phyloP scores from a whole-genome alignment of 2,329 filamentous ascomycete species.

The Boeremia lycopersici region DNA sequence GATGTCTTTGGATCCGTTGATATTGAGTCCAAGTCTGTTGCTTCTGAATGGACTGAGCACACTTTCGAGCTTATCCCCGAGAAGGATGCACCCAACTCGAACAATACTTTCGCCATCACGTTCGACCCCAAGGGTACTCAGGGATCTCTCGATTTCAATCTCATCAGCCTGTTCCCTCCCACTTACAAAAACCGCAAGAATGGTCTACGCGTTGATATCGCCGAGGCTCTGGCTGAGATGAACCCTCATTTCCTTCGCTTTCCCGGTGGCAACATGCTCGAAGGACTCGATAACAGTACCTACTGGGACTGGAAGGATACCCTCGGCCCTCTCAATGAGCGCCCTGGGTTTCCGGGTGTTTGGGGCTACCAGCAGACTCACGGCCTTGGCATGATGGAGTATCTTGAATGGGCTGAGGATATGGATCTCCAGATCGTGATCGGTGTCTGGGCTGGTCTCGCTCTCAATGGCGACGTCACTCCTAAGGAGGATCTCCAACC shows the following conservation, averaged over 20 bases:
- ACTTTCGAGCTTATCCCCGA: slow-evolving; percentile 45
- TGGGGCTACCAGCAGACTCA: slow-evolving; percentile 55
- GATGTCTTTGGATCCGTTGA: slow-evolving; percentile 49
- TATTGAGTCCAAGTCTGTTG: slow-evolving; percentile 37
- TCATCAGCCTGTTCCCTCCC: slow-evolving; percentile 61
- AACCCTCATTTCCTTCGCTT: slow-evolving; percentile 57
- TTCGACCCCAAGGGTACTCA: slow-evolving; percentile 51
- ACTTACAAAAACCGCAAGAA: slow-evolving; percentile 61
- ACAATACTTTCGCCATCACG: slow-evolving; percentile 60
- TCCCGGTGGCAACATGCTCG: slow-evolving; percentile 58
- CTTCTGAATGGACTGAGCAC: slow-evolving; percentile 50
- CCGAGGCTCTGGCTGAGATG: slow-evolving; percentile 52
- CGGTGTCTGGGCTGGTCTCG: slow-evolving; percentile 53
- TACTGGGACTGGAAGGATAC: slow-evolving; percentile 57
- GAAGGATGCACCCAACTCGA: slow-evolving; percentile 51
- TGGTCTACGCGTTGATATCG: slow-evolving; percentile 58
- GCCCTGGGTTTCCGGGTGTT: slow-evolving; percentile 54
- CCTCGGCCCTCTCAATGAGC: slow-evolving; percentile 54
- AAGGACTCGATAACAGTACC: slow-evolving; percentile 33
- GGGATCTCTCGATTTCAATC: slow-evolving; percentile 51
- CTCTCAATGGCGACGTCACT: slow-evolving; percentile 49
- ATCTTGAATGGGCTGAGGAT: slow-evolving; percentile 56
- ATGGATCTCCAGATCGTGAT: slow-evolving; percentile 51
- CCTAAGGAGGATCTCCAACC: slow-evolving; percentile 46
- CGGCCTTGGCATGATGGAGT: slow-evolving; percentile 55